Base-by-base conservation (phyloP, 1,139 yeast genomes). In the Yarrowia galli region DNA sequence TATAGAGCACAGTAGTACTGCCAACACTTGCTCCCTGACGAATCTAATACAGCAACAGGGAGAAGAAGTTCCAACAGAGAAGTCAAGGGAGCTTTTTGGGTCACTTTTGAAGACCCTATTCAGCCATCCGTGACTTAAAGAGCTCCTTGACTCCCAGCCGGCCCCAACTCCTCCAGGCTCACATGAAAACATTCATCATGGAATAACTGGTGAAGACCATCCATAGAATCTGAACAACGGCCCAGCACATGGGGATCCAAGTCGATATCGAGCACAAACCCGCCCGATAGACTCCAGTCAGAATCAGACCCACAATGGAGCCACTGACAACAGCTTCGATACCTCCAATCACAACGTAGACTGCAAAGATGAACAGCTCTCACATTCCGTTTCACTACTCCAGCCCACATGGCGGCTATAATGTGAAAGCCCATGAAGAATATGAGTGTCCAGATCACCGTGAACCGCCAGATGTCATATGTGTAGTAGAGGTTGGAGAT, bases 161-260 rank as follows among this genome's bases (percentile, higher is more conserved):
- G n/a, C n/a, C n/a, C n/a, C n/a, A n/a, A n/a, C n/a, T n/a, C n/a
- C n/a, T n/a, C n/a, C n/a, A n/a, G n/a, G 4, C 12, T 74, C 72
- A 83, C 69, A 82, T 73, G 40, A 82, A 74, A 1, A 79, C 78
- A 9, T 85, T 80, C 65, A 85, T 79, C 75, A 83, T 79, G 0
- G 88, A 81, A 72, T 89, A 92, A 40, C 92, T 84, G 8, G 88
- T 83, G 49, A 89, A 80, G 38, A 90, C 83, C 76, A 89, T 86
- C 76, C 84, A 89, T 65, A 92, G 74, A n/a, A 90, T 83, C 73
- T 86, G 87, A 3, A 89, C 84, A 6, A 89, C 79, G 0, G 88
- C 95, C 87, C 95, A 91, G 65, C 89, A 84, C 73, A 92, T 83
- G 1, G 98, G 98, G 12, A 92, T 86, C 98, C 98, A 93, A 0